A percentile compares a stretch with the other conserved stretches of the same genome.
phyloP scores from a whole-genome alignment of 306 rosid species.

The Corylus americana region DNA sequence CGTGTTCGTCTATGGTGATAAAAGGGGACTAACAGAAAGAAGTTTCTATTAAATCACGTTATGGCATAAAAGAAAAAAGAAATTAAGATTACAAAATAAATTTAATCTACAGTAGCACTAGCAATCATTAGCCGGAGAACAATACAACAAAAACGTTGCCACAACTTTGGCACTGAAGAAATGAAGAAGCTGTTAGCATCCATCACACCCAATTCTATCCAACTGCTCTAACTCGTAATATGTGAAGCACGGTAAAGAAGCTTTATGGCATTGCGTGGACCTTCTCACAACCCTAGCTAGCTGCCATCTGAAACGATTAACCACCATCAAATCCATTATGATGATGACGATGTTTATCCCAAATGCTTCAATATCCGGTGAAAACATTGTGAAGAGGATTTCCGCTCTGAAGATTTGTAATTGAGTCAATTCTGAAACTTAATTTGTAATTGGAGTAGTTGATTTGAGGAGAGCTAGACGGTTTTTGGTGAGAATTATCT shows the following conservation, averaged over 20 bases:
- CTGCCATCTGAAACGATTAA: neutral
- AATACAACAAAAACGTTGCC: neutral
- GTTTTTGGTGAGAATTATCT: constrained; percentile 74
- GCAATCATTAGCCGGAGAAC: neutral
- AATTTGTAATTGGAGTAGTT: constrained; percentile 46
- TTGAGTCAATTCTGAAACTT: constrained; percentile 7
- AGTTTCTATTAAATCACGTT: too few relatives aligned
- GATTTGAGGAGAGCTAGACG: constrained; percentile 72
- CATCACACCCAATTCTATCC: neutral
- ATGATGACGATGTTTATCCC: neutral
- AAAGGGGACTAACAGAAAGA: too few relatives aligned
- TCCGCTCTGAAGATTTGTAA: neutral
- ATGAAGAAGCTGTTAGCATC: neutral
- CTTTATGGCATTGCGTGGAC: neutral
- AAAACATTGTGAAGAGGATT: neutral
- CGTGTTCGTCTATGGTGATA: too few relatives aligned
- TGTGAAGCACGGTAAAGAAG: neutral
- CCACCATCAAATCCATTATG: neutral
- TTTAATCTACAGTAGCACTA: too few relatives aligned
- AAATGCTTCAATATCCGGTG: neutral
- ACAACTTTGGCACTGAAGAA: constrained; percentile 8
- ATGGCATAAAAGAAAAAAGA: too few relatives aligned
- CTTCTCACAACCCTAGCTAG: neutral
- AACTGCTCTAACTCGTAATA: neutral
- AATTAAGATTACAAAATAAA: too few relatives aligned